Base-by-base conservation (phyloP, 176 grass and related monocot species). In the Microstegium vimineum region DNA sequence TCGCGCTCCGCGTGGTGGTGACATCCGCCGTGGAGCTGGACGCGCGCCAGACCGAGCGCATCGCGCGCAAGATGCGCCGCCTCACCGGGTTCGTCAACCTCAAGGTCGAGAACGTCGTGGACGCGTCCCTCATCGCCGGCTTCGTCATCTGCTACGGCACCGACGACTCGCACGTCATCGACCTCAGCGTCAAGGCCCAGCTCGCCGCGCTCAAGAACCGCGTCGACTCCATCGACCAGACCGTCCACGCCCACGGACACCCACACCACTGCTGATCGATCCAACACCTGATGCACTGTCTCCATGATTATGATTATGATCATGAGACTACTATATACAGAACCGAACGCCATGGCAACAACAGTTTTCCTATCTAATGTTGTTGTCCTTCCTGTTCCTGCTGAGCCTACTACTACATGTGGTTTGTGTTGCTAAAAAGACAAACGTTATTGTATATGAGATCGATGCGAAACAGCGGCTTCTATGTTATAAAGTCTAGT, bases 11-110 rank as follows among this genome's bases (percentile, higher is more conserved):
- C 0, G 89, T 99, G 6, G 80, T 90, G 31, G 93, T 99, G 46
- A 83, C 92, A 25, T 99, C 97, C 74, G 96, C 93, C 20, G 89
- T 95, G 69, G 77, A 85, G 78, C 84, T 99, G 11, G 89, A 95
- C 68, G 79, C 81, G 66, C 79, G 35, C 31, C 97, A 99, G 85
- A 91, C 92, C 7, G 87, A 90, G 65, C 84, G 95, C 69, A 99
- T 99, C 72, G 84, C 93, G 22, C 90, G 84, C 80, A 99, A 99
- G 85, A 99, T 99, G 97, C 90, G 84, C 23, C 86, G 85, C 20
- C 82, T 99, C 75, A 99, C 96, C 0, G 96, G 96, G 2, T 99
- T 95, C 87, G 66, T 64, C 59, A 87, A 87, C 75, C 70, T 99
- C n/a, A 83, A 66, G 27, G 14, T 99, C 6, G 91, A 91, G 69